Evolutionary conservation across 2,329 filamentous ascomycete species (phyloP), one percentile per base, ranked within the genome.

Genomic region (Colletotrichum limetticola): DNA sequence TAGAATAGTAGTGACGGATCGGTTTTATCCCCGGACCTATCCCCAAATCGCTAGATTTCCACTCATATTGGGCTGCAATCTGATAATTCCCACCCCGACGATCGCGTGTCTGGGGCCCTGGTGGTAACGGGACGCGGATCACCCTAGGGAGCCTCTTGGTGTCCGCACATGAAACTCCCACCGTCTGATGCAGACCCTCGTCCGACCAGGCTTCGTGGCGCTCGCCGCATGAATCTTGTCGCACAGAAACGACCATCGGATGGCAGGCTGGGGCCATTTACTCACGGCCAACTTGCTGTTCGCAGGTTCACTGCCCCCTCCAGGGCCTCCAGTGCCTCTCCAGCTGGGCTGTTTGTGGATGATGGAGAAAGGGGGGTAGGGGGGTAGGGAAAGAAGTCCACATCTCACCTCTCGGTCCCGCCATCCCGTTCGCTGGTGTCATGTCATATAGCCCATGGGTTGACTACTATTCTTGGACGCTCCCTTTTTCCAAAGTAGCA

Each of bases 101-200:
- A 11, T 19, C 16, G 19, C 30, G 35, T 28, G 32, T 52, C 55
- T 53, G 64, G 22, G 64, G 59, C 4, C 26, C 35, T 28, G 32
- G 46, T 55, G 28, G 12, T 46, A 53, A 12, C n/a, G 28, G 19
- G 11, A 35, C n/a, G n/a, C 30, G 49, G 49, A 68, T 53, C 59
- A 42, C 37, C 37, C 37, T 42, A 42, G 37, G 37, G 37, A 42
- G 37, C 37, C 37, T 42, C 37, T 12, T 57, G 56, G 66, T 64
- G 70, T 42, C 56, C 35, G 37, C 9, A 72, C 61, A 66, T 72
- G 71, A 72, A 72, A 72, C 71, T 57, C 60, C 71, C 19, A 61
- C 66, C 66, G 71, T 72, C 71, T 72, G 71, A 72, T 70, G 56
- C 71, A 70, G 16, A 55, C 56, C 71, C 66, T 70, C 70, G 66